Conservation (phyloP, 2,329 filamentous ascomycete species). For the Magnaporthiopsis rhizophila region DNA sequence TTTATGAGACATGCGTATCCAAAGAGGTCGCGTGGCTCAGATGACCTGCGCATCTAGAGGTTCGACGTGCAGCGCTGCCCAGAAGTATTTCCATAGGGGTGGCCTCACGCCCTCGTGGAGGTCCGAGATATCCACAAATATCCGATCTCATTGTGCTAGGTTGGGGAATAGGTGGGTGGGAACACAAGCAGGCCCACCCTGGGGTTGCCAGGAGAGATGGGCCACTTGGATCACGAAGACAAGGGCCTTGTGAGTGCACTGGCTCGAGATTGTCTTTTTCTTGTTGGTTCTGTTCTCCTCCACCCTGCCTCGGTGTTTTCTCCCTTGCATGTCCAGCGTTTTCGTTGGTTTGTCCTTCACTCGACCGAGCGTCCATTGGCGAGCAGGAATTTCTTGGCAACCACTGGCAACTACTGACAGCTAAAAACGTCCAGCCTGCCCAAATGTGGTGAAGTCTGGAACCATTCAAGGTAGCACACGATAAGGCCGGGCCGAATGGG, state of each 20-base stretch:
- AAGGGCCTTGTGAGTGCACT: too few relatives aligned
- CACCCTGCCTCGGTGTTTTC: too few relatives aligned
- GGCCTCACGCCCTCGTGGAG: neutral
- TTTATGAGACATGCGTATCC: neutral
- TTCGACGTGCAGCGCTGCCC: neutral
- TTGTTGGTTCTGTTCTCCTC: too few relatives aligned
- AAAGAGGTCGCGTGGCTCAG: neutral
- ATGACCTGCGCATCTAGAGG: neutral
- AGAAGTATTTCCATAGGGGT: neutral
- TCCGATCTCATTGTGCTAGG: neutral
- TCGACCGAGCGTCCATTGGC: too few relatives aligned
- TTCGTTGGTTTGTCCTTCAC: too few relatives aligned
- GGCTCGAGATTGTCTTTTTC: too few relatives aligned
- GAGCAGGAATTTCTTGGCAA: too few relatives aligned
- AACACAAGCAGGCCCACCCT: neutral
- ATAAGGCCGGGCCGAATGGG: constrained; percentile 3
- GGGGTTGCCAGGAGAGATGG: neutral
- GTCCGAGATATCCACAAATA: neutral
- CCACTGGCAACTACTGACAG: too few relatives aligned
- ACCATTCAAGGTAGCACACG: neutral
- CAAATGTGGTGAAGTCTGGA: neutral
- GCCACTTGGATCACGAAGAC: too few relatives aligned
- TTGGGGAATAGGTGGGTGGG: too few relatives aligned
- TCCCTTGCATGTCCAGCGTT: too few relatives aligned
- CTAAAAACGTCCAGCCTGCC: neutral